Conservation (phyloP, 2,329 filamentous ascomycete species). For the Colletotrichum nymphaeae region DNA sequence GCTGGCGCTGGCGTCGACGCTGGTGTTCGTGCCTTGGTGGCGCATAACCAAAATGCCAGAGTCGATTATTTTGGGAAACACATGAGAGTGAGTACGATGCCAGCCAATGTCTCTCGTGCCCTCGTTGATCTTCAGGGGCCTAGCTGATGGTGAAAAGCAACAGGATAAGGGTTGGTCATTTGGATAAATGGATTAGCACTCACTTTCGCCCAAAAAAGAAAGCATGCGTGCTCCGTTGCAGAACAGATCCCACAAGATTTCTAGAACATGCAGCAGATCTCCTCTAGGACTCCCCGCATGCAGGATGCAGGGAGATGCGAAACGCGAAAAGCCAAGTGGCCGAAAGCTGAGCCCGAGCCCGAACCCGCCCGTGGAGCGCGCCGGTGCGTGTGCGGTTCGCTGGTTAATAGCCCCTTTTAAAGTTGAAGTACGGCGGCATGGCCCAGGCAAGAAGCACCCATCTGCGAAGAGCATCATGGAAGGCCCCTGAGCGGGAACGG, state of each 20-base stretch:
- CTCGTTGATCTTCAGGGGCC: background rate
- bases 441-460: conserved; percentile 2
- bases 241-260: conserved; percentile 32
- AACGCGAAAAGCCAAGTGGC: conserved; percentile 16
- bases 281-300: conserved; percentile 20
- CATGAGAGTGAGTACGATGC: background rate
- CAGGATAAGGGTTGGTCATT: background rate
- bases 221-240: conserved; percentile 19
- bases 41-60: background rate
- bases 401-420: conserved; percentile 4
- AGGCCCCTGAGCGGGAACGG: conserved; percentile 33
- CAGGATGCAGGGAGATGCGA: conserved; percentile 27
- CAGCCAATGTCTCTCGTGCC: background rate
- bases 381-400: conserved; percentile 8
- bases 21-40: background rate
- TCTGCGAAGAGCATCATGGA: conserved; percentile 27
- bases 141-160: too few relatives aligned
- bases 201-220: conserved; percentile 19
- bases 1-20: background rate
- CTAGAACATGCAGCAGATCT: conserved; percentile 32
- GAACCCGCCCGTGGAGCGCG: conserved; percentile 21
- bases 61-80: background rate
- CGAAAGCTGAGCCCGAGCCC: conserved; percentile 19
- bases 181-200: background rate
- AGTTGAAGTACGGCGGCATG: conserved; percentile 17